A percentile compares a stretch with the other conserved stretches of the same genome.
phyloP scores from a whole-genome alignment of 768 basidiomycete genomes.

The Amanita molliuscula region DNA sequence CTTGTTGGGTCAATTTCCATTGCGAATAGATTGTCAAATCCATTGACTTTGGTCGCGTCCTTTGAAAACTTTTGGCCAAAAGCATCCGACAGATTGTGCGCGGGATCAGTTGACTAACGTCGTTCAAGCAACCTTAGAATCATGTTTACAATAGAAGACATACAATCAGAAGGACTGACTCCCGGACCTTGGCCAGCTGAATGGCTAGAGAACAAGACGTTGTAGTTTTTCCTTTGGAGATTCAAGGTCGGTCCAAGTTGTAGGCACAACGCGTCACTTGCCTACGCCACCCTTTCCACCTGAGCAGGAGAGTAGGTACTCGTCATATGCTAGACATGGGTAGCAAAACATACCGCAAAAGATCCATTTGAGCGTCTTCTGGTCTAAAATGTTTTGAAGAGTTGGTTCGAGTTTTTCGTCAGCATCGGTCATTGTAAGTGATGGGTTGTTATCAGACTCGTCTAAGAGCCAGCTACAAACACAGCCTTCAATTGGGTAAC shows the following conservation, averaged over 20 bases:
- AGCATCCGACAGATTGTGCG: conserved; percentile 97
- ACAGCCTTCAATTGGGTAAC: neutral
- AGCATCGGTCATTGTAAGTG: conserved; percentile 29
- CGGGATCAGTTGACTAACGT: conserved; percentile 92
- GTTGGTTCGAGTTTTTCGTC: conserved; percentile 70
- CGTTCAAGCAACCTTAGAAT: neutral
- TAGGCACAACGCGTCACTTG: conserved; percentile 26
- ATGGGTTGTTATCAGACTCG: neutral
- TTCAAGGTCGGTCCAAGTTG: neutral
- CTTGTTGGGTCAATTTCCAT: conserved; percentile 99
- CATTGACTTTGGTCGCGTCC: conserved; percentile 96
- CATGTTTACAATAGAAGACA: conserved; percentile 18
- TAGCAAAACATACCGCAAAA: conserved; percentile 65
- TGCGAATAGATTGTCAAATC: conserved; percentile 91
- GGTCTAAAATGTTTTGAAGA: conserved; percentile 91
- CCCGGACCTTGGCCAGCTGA: conserved; percentile 79
- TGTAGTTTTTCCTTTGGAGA: conserved; percentile 80
- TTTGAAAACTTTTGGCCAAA: conserved; percentile 99
- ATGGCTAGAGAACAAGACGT: conserved; percentile 98
- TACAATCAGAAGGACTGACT: conserved; percentile 96
- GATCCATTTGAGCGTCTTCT: conserved; percentile 93
- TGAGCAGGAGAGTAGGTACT: conserved; percentile 19
- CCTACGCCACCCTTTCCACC: conserved; percentile 99
- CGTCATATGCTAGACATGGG: conserved; percentile 2
- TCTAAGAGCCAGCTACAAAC: neutral